Base-by-base conservation (phyloP, 2,329 filamentous ascomycete species). In the Fusarium hostae region DNA sequence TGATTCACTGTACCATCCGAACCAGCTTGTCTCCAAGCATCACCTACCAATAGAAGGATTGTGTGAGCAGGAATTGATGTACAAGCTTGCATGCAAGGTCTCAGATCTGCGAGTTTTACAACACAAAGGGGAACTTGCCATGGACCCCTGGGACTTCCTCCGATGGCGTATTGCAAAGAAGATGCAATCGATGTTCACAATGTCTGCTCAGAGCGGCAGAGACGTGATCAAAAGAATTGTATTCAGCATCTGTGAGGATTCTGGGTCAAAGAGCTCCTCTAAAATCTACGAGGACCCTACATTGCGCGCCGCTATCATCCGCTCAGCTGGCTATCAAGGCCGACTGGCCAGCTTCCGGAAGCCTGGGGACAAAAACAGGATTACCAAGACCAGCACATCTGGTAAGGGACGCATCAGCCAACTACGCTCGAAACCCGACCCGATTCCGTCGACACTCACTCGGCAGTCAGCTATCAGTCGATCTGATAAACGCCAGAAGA, bases 61-160 rank as follows among this genome's bases (percentile, higher is more conserved):
- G 0, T 83, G 81, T 51, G 70, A 79, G 3, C 77, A 78, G 51
- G 80, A 81, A 18, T 15, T 76, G 4, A 81, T 83, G 75, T 82
- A 83, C 45, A 76, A 74, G 6, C 56, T 83, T 4, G 79, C 78
- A 1, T 79, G 77, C 55, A 80, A 79, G 34, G 60, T 83, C 7
- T 75, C 76, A 0, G 80, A 82, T 20, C 67, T 83, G 2, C 59
- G 71, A 9, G 62, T 75, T 8, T 68, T 83, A 1, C 62, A 72
- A 7, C 48, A 66, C 2, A 66, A 51, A 9, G 65, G 73, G 8
- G 59, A 79, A 28, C 68, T 83, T 3, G 28, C 37, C 0, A 83
- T 83, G 81, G 77, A 81, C 11, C 79, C 81, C 0, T 81, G 77
- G 59, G 78, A 82, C 63, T 83, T 83, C 52, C 69, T 82, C 43